These are phyloP conservation scores for Domatiomyces catenatus DNA, from an alignment of 2,329 filamentous ascomycete genomes.

Conservation along the genomic window DNA sequence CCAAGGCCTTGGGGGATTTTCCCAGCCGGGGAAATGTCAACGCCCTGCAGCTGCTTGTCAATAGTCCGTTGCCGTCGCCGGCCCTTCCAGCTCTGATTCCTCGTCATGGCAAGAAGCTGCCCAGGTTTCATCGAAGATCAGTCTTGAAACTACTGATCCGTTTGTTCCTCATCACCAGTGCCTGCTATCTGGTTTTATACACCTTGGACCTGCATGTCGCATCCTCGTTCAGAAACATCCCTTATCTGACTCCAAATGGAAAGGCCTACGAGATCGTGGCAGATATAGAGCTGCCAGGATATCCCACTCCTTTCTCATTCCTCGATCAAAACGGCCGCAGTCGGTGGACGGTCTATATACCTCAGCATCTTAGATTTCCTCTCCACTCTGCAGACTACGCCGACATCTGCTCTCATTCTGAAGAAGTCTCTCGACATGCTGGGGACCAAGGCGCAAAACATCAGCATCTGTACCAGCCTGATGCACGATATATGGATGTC, in stretches of 20 bases:
- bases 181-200: constrained; percentile 31
- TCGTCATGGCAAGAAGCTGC: constrained; percentile 46
- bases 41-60: constrained; percentile 25
- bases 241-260: constrained; percentile 27
- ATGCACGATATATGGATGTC: constrained; percentile 60
- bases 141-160: constrained; percentile 43
- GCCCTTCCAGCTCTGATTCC: constrained; percentile 53
- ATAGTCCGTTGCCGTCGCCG: constrained; percentile 54
- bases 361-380: constrained; percentile 50
- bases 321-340: constrained; percentile 48
- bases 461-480: constrained; percentile 43
- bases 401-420: constrained; percentile 53
- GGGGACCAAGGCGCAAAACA: constrained; percentile 37
- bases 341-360: constrained; percentile 72
- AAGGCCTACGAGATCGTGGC: constrained; percentile 53
- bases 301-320: constrained; percentile 57
- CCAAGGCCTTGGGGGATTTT: constrained; percentile 13
- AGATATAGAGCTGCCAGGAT: constrained; percentile 46
- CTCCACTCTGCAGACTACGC: constrained; percentile 50
- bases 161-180: constrained; percentile 34
- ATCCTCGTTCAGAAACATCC: constrained; percentile 3
- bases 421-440: constrained; percentile 46
- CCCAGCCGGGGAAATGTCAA: constrained; percentile 6
- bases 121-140: constrained; percentile 42
- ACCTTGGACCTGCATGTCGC: constrained; percentile 19